Base-by-base conservation (phyloP, 2,329 filamentous ascomycete genomes). In the Clonostachys chloroleuca region DNA sequence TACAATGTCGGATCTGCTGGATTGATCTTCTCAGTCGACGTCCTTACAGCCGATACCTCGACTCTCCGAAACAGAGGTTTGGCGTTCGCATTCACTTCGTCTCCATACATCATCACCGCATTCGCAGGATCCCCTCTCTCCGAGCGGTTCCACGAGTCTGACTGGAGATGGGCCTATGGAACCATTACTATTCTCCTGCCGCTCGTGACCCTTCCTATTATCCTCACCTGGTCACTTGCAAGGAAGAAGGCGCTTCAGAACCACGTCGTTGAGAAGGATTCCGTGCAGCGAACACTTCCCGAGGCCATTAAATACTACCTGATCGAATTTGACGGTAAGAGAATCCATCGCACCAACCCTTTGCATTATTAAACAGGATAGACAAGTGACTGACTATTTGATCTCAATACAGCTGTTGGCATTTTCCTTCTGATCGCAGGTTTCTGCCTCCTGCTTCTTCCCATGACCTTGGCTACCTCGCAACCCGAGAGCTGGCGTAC, bases 1-100 rank as follows among this genome's bases (percentile, higher is more conserved):
- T 85, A 85, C 56, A 77, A 74, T 48, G 73, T 81, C 44, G 83
- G 82, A 17, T 58, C 56, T 41, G 54, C 75, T 12, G 81, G 80
- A 13, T 65, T 86, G 39, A 72, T 74, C 40, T 85, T 82, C 53
- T 71, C 75, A 34, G 66, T 84, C 34, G 74, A 76, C 51, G 76
- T 87, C n/a, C 78, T 86, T 55, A 78, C 82, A 47, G 80, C 83
- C 30, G 84, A 87, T 55, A 83, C 80, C 44, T 59, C 55, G 3
- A 44, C 45, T 1, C 47, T 64, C 5, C 53, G 52, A 41, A 63
- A 64, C 33, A 53, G 61, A 44, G 60, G 58, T 6, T 45, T 65
- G 5, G 60, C 56, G 14, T 61, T 58, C 13, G 59, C 55, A 10
- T 58, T 65, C 24, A 56, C 61, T 10, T 57, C 56, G 3, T 56